Conservation (phyloP, 2,329 filamentous ascomycete species). For the Sclerotinia spermophila region DNA sequence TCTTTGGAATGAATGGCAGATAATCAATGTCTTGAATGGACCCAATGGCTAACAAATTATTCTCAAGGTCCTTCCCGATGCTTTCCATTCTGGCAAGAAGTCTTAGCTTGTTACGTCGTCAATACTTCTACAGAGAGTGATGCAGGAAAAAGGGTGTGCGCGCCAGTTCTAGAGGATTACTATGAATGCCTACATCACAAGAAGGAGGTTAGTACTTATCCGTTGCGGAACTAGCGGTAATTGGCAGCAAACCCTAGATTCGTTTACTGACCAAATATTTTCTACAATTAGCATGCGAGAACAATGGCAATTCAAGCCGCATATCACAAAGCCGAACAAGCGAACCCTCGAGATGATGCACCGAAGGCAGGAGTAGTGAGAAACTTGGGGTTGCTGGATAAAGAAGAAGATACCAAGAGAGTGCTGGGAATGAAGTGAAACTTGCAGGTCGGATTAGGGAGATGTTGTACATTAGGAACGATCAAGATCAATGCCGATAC, state of each 20-base stretch:
- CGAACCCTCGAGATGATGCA: slow-evolving; percentile 72
- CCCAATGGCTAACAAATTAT: slow-evolving; percentile 30
- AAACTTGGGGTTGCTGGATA: slow-evolving; percentile 77
- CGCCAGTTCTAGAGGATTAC: slow-evolving; percentile 86
- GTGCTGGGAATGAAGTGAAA: slow-evolving; percentile 41
- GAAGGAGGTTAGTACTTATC: slow-evolving; percentile 75
- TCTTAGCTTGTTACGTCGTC: slow-evolving; percentile 96
- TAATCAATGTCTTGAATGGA: background rate
- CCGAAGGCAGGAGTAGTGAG: slow-evolving; percentile 84
- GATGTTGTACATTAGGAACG: slow-evolving; percentile 35
- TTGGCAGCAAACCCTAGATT: background rate
- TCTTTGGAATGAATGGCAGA: background rate
- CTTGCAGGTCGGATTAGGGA: slow-evolving; percentile 10
- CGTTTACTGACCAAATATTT: background rate
- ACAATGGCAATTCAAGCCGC: slow-evolving; percentile 75
- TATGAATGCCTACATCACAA: slow-evolving; percentile 98
- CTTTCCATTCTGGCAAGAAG: slow-evolving; percentile 99
- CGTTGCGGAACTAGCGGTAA: background rate
- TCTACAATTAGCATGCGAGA: slow-evolving; percentile 59
- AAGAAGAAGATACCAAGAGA: slow-evolving; percentile 74
- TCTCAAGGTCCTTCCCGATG: slow-evolving; percentile 57
- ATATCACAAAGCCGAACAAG: slow-evolving; percentile 74
- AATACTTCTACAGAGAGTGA: slow-evolving; percentile 79
- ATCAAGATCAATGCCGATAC: slow-evolving; percentile 12
- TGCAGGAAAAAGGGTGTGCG: slow-evolving; percentile 83